Evolutionary conservation across 192 early-diverging fungal species (phyloP), one percentile per base, ranked within the genome.

Genomic region (Rhizophlyctis rosea): DNA sequence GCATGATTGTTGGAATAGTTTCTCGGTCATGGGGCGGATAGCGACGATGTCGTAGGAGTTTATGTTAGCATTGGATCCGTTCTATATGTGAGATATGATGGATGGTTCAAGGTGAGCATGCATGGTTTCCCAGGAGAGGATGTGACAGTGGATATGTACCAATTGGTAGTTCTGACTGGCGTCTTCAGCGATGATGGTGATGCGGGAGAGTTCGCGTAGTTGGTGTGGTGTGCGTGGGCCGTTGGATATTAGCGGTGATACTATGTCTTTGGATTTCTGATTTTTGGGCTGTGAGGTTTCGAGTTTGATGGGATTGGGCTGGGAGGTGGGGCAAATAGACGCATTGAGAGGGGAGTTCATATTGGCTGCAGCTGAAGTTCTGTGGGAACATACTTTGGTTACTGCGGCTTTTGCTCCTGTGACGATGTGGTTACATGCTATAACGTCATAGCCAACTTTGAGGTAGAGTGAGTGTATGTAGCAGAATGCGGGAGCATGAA

Each of bases 1-100:
- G 61, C 89, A 92, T 7, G 89, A 88, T 29, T 74, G 59, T 39
- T 86, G 84, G 44, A 92, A 89, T 1, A 83, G 67, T 30, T 90
- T 88, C 71, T 93, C 88, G 31, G 71, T 84, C 0, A 71, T 78
- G 2, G 91, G 90, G 54, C 82, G 79, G 1, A 90, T 87, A 14
- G 91, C 87, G 25, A 95, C 36, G 28, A 95, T 62, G 73, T 95
- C 74, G 54, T 67, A 82, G 25, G 65, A 54, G 32, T 65, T 27
- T 34, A 69, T 34, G 33, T 64, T 55, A 34, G 61, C 16, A 44
- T 72, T 72, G 57, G 48, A 34, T 36, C 52, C 9, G 54, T 53
- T 62, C 61, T 68, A 36, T 52, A 16, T 24, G 39, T n/a, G 44
- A 25, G 11, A 24, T 47, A 7, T 11, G 31, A 49, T 21, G 35